Base-by-base conservation (phyloP, 805 yeast genomes). In the Hanseniaspora meyeri region DNA sequence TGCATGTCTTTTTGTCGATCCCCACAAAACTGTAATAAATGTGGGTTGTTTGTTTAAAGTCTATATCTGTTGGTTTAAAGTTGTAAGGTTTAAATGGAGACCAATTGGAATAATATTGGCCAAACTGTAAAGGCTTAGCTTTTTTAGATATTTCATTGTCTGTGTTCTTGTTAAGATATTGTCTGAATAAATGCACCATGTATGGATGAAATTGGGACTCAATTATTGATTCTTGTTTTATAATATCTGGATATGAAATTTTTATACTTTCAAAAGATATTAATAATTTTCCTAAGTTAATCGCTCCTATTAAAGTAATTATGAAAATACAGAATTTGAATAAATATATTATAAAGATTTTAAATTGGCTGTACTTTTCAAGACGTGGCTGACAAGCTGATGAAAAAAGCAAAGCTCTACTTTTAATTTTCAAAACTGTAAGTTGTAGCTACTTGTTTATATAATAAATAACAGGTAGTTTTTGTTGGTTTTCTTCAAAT, bases 11-110 rank as follows among this genome's bases (percentile, higher is more conserved):
- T 0, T 73, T 62, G 60, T 82, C 78, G 4, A 89, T 75, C 37
- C 77, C 70, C 51, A 86, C 73, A 67, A 91, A 91, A 0, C 96
- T 85, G 67, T 85, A 93, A 63, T 82, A 82, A 1, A 93, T 66
- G 60, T 87, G 85, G 19, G 95, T 80, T 0, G 85, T 65, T 11
- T 66, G 62, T 0, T 74, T 66, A 1, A 76, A 66, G 1, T 90
- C 87, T 6, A 90, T 76, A 56, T 85, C 81, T 20, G 69, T 68
- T 1, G 85, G 93, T 54, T 68, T 70, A 68, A 77, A 87, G 60
- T 70, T 69, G 58, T 85, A 74, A 37, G 80, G 73, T 32, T 68
- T 74, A 63, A 87, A 87, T 17, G 83, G 79, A 0, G 85, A 74
- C 91, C 91, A 85, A 59, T 77, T 77, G 3, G 82, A 68, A 59